Conservation (phyloP, 768 basidiomycete genomes). For the Podaxis sp. region DNA sequence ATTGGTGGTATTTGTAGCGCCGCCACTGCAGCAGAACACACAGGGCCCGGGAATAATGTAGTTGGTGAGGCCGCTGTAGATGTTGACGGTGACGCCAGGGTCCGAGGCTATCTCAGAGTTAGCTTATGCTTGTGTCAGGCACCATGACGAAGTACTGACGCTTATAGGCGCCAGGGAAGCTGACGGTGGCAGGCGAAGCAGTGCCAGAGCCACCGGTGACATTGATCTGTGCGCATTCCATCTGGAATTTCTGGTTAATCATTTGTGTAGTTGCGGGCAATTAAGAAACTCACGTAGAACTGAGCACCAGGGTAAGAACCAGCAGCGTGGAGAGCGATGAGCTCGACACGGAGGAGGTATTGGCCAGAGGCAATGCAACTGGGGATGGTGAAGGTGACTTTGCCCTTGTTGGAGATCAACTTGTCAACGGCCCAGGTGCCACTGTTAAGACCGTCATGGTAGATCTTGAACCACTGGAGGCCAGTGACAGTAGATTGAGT, state of each 20-base stretch:
- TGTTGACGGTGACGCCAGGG: slow-evolving; percentile 40
- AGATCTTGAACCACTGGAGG: slow-evolving; percentile 56
- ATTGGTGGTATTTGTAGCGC: background rate
- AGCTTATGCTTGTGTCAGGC: background rate
- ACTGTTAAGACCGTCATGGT: slow-evolving; percentile 40
- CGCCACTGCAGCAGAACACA: slow-evolving; percentile 36
- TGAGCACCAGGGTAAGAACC: slow-evolving; percentile 51
- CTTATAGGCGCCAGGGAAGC: slow-evolving; percentile 47
- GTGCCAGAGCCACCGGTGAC: slow-evolving; percentile 42
- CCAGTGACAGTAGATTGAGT: slow-evolving; percentile 46
- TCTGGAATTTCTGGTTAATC: slow-evolving; percentile 27
- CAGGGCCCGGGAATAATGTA: slow-evolving; percentile 31
- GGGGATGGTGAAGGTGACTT: slow-evolving; percentile 46
- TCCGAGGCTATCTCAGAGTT: slow-evolving; percentile 21
- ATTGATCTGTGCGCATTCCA: slow-evolving; percentile 47
- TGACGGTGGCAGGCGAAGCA: slow-evolving; percentile 40
- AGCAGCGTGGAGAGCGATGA: slow-evolving; percentile 42
- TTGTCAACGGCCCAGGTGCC: slow-evolving; percentile 46
- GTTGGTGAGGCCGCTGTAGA: slow-evolving; percentile 36
- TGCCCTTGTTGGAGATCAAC: slow-evolving; percentile 46
- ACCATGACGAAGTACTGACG: slow-evolving; percentile 21
- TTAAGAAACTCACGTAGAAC: slow-evolving; percentile 39
- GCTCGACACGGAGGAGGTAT: slow-evolving; percentile 49
- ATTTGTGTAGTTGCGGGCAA: background rate
- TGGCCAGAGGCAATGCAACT: slow-evolving; percentile 45